phyloP scores from a whole-genome alignment of 768 basidiomycete genomes.

The Boletus sp. region DNA sequence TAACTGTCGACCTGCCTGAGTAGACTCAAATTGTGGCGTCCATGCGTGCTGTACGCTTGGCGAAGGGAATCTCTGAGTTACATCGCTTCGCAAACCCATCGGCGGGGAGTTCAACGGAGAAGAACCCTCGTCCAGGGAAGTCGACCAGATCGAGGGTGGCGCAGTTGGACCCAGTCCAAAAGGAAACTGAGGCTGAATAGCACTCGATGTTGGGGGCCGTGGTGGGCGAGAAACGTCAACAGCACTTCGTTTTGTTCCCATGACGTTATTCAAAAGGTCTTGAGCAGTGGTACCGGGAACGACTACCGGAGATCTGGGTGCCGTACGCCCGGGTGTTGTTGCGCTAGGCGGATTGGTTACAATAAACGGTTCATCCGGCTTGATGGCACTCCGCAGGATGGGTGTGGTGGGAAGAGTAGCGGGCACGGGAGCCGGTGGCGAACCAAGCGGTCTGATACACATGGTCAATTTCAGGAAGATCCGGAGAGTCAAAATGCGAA shows the following conservation, averaged over 20 bases:
- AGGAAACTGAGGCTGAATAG: slow-evolving; percentile 43
- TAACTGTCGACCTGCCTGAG: slow-evolving; percentile 13
- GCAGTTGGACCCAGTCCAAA: slow-evolving; percentile 52
- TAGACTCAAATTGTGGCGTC: slow-evolving; percentile 27
- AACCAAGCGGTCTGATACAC: slow-evolving; percentile 17
- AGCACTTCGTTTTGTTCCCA: slow-evolving; percentile 19
- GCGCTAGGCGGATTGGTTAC: slow-evolving; percentile 1
- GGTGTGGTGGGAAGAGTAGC: slow-evolving; percentile 22
- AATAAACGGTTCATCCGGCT: slow-evolving; percentile 1
- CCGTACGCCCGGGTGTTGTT: slow-evolving; percentile 22
- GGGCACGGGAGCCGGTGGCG: slow-evolving; percentile 13
- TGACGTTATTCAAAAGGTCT: slow-evolving; percentile 56
- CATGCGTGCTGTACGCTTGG: slow-evolving; percentile 17
- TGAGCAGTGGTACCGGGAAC: slow-evolving; percentile 54
- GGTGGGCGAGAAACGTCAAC: slow-evolving; percentile 17
- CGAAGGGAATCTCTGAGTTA: slow-evolving; percentile 11
- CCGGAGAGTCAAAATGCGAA: slow-evolving; percentile 24
- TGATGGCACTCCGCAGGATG: slow-evolving; percentile 1
- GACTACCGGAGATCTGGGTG: slow-evolving; percentile 25
- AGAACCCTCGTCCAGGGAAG: slow-evolving; percentile 48
- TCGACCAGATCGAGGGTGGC: slow-evolving; percentile 69
- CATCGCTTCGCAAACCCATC: slow-evolving; percentile 13
- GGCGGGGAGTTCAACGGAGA: slow-evolving; percentile 11
- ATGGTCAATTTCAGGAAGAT: slow-evolving; percentile 4
- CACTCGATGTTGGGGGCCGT: slow-evolving; percentile 23